Evolutionary conservation across 345 rosid genomes (phyloP).

Genomic region (Arabis hirsuta): DNA sequence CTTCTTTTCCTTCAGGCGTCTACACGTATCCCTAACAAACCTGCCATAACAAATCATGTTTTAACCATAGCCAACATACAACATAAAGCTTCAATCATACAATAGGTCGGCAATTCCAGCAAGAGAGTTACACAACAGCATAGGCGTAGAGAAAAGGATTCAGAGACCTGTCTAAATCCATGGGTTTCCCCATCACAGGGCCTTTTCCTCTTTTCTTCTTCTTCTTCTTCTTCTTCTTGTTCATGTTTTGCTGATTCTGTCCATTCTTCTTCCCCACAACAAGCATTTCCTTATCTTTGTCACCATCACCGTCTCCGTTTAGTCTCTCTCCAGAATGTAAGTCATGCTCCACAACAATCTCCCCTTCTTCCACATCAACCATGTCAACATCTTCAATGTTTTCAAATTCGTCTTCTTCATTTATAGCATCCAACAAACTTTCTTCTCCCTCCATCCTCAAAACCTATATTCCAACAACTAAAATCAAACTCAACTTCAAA

Average conservation of each 20-base stretch:
- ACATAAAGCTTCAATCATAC: not conserved
- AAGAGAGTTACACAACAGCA: not conserved
- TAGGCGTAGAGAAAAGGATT: not conserved
- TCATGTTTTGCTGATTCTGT: constrained; percentile 37
- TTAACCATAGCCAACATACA: constrained; percentile 1
- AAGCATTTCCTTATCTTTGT: constrained; percentile 40
- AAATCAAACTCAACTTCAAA: constrained; percentile 12
- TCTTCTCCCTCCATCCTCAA: constrained; percentile 65
- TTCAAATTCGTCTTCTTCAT: constrained; percentile 53
- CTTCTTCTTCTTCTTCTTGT: constrained; percentile 54
- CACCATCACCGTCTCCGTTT: constrained; percentile 27
- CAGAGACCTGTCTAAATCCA: constrained; percentile 61
- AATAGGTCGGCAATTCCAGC: not conserved
- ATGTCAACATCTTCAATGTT: constrained; percentile 69
- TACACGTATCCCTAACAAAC: constrained; percentile 83
- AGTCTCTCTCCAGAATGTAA: constrained; percentile 34
- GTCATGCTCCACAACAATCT: constrained; percentile 56
- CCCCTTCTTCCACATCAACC: constrained; percentile 92
- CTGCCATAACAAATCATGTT: constrained; percentile 47
- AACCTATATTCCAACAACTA: constrained; percentile 18
- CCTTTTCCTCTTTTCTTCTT: constrained; percentile 51
- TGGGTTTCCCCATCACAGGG: constrained; percentile 48
- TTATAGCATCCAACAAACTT: constrained; percentile 56
- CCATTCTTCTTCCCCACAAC: constrained; percentile 43
- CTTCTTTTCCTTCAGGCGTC: constrained; percentile 83